Evolutionary conservation across 441 rosid species (phyloP).

Genomic region (Erysimum pusillum): DNA sequence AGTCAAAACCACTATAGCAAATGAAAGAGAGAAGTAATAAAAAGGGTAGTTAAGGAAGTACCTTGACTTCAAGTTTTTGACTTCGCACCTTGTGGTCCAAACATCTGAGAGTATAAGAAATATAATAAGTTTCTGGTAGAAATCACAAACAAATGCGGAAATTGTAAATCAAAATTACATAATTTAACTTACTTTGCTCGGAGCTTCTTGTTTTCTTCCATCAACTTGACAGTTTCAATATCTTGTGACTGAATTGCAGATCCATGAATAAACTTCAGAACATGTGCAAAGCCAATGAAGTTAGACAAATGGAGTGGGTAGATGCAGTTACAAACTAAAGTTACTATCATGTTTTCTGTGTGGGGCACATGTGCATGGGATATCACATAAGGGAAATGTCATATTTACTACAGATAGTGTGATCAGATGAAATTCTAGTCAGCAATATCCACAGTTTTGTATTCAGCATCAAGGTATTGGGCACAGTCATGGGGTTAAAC

Average conservation of each 20-base stretch:
- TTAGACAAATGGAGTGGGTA: slow-evolving; percentile 11
- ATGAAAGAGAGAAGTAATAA: slow-evolving; percentile 10
- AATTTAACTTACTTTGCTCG: slow-evolving; percentile 66
- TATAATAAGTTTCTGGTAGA: background rate
- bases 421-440: slow-evolving; percentile 17
- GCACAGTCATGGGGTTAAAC: slow-evolving; percentile 1
- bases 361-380: slow-evolving; percentile 7
- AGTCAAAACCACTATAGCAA: slow-evolving; percentile 27
- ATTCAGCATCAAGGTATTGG: slow-evolving; percentile 18
- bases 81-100: slow-evolving; percentile 66
- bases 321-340: slow-evolving; percentile 18
- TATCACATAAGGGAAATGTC: slow-evolving; percentile 9
- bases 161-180: slow-evolving; percentile 1
- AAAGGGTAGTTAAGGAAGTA: slow-evolving; percentile 41
- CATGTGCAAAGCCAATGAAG: slow-evolving; percentile 25
- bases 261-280: slow-evolving; percentile 33
- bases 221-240: slow-evolving; percentile 59
- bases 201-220: slow-evolving; percentile 78
- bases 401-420: slow-evolving; percentile 11
- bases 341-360: slow-evolving; percentile 28
- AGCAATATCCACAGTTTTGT: background rate
- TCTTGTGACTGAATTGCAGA: slow-evolving; percentile 47
- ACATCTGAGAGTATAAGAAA: slow-evolving; percentile 60
- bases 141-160: background rate
- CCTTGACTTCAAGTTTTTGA: slow-evolving; percentile 74